A percentile compares a stretch with the other conserved stretches of the same genome.
Evolutionary conservation across 1,139 yeast species (phyloP).

Genomic region (Saccharomyces pastorianus): DNA sequence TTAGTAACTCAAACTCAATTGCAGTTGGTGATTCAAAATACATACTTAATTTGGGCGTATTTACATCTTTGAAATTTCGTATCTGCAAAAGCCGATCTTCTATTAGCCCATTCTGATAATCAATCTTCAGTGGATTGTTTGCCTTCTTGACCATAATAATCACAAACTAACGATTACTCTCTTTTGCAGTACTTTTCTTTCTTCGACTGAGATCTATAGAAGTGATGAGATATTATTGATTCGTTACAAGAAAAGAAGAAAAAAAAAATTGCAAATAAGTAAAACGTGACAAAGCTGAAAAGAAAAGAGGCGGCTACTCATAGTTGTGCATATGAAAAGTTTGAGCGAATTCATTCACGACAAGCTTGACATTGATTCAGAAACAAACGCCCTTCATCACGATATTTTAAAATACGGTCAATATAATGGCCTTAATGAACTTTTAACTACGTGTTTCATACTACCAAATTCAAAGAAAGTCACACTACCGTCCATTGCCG

Average conservation of each 20-base stretch:
- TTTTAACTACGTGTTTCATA: conserved; percentile 10
- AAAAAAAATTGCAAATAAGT: not conserved
- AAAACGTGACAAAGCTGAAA: too few species aligned
- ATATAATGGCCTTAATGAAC: conserved; percentile 9
- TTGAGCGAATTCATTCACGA: not conserved
- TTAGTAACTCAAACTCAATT: not conserved
- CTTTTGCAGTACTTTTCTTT: too few species aligned
- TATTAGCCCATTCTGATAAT: conserved; percentile 43
- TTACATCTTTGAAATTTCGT: conserved; percentile 27
- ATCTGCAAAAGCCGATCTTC: conserved; percentile 46
- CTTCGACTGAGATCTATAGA: too few species aligned
- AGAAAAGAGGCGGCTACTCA: too few species aligned
- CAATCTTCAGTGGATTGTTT: conserved; percentile 34
- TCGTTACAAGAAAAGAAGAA: not conserved
- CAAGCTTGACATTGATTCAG: not conserved
- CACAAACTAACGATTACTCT: too few species aligned
- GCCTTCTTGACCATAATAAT: conserved; percentile 32
- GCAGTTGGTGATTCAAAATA: not conserved
- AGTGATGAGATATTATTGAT: not conserved
- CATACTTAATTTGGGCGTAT: conserved; percentile 34
- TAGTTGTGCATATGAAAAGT: not conserved
- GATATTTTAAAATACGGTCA: not conserved
- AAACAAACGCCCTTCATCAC: not conserved
- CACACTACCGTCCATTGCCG: conserved; percentile 6
- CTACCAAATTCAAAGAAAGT: conserved; percentile 8